phyloP scores from a whole-genome alignment of 2,329 filamentous ascomycete genomes.

The Cercospora zeina region DNA sequence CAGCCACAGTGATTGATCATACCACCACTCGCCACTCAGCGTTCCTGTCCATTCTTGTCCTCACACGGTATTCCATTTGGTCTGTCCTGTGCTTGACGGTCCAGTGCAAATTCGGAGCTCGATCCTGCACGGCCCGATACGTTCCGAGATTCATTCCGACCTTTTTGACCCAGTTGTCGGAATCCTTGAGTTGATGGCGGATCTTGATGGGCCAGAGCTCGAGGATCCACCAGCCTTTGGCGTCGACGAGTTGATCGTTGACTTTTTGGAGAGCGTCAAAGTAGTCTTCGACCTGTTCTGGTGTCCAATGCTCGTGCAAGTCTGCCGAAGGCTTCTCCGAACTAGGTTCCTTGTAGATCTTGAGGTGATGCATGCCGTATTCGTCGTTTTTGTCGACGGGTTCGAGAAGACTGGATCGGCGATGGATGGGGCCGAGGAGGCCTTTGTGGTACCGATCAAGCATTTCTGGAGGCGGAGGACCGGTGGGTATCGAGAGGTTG shows the following conservation, averaged over 20 bases:
- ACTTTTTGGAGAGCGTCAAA: slow-evolving; percentile 47
- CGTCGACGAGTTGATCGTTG: slow-evolving; percentile 45
- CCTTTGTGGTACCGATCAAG: slow-evolving; percentile 43
- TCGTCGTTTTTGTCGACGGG: slow-evolving; percentile 29
- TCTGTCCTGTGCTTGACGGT: slow-evolving; percentile 45
- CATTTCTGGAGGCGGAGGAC: slow-evolving; percentile 42
- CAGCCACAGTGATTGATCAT: neutral
- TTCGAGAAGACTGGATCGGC: slow-evolving; percentile 33
- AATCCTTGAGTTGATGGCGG: slow-evolving; percentile 37
- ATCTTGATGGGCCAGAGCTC: slow-evolving; percentile 50
- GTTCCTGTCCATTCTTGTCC: slow-evolving; percentile 36
- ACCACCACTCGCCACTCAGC: slow-evolving; percentile 37
- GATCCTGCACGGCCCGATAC: slow-evolving; percentile 43
- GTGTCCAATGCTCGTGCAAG: slow-evolving; percentile 35
- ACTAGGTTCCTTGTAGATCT: slow-evolving; percentile 25
- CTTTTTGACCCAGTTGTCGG: slow-evolving; percentile 44
- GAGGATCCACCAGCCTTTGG: slow-evolving; percentile 48
- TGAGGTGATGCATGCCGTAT: slow-evolving; percentile 31
- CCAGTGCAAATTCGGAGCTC: slow-evolving; percentile 48
- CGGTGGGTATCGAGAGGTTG: slow-evolving; percentile 36
- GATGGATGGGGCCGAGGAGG: slow-evolving; percentile 38
- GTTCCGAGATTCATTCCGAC: slow-evolving; percentile 44
- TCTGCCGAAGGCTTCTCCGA: slow-evolving; percentile 13
- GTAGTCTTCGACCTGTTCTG: slow-evolving; percentile 48
- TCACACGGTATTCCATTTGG: slow-evolving; percentile 42